Conservation (phyloP, 176 grass and related monocot species). For the Metroxylon sagu region DNA sequence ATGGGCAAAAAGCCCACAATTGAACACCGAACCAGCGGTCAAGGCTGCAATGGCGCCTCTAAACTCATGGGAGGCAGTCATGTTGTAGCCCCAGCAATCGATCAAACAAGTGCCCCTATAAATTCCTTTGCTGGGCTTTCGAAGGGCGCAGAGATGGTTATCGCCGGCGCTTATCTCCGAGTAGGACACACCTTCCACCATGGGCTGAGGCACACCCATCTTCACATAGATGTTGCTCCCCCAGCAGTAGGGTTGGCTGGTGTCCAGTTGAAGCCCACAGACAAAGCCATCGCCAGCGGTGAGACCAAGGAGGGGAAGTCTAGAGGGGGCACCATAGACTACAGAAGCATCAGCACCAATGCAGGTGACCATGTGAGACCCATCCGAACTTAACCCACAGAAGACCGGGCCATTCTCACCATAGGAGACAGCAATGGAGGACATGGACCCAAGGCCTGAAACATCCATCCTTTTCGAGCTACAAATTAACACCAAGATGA, state of each 20-base stretch:
- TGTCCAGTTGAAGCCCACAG: slow-evolving; percentile 74
- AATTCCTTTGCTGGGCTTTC: slow-evolving; percentile 16
- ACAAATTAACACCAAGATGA: slow-evolving; percentile 5
- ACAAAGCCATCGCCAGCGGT: slow-evolving; percentile 87
- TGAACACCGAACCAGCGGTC: slow-evolving; percentile 86
- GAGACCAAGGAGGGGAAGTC: slow-evolving; percentile 64
- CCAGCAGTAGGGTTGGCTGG: slow-evolving; percentile 90
- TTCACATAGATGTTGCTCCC: slow-evolving; percentile 90
- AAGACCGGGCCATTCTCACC: slow-evolving; percentile 93
- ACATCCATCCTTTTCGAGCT: slow-evolving; percentile 8
- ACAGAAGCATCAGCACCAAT: slow-evolving; percentile 77
- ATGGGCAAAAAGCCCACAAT: slow-evolving; percentile 52
- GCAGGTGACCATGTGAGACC: slow-evolving; percentile 69
- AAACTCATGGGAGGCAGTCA: slow-evolving; percentile 57
- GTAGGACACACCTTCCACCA: slow-evolving; percentile 66
- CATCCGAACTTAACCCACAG: slow-evolving; percentile 74
- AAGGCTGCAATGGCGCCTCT: slow-evolving; percentile 35
- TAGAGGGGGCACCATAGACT: slow-evolving; percentile 68
- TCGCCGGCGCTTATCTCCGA: slow-evolving; percentile 84
- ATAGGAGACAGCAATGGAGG: slow-evolving; percentile 85
- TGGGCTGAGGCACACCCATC: slow-evolving; percentile 91
- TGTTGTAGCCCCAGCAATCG: slow-evolving; percentile 99
- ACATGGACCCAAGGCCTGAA: slow-evolving; percentile 77
- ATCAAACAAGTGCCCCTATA: slow-evolving; percentile 34
- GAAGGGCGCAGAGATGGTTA: slow-evolving; percentile 77